Percentiles rank a stretch among this genome's conserved stretches.
phyloP scores from a whole-genome alignment of 2,329 filamentous ascomycete genomes.

The Aspergillus fumigatus region DNA sequence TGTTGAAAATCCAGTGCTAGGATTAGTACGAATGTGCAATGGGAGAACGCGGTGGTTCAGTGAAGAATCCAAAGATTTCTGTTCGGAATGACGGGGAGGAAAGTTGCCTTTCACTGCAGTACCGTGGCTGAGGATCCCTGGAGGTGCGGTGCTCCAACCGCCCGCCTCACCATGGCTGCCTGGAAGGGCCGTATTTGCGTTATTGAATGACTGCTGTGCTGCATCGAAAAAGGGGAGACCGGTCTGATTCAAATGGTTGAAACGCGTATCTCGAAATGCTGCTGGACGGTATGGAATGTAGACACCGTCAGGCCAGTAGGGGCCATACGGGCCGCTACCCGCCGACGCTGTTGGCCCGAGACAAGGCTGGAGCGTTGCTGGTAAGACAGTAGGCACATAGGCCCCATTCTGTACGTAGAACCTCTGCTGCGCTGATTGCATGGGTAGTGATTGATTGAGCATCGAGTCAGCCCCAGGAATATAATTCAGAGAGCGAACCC shows the following conservation, averaged over 20 bases:
- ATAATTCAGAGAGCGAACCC: slow-evolving; percentile 42
- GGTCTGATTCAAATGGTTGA: slow-evolving; percentile 21
- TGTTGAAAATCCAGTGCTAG: slow-evolving; percentile 16
- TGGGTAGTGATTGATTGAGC: slow-evolving; percentile 52
- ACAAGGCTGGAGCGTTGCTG: slow-evolving; percentile 55
- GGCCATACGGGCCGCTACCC: slow-evolving; percentile 54
- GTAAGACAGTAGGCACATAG: slow-evolving; percentile 55
- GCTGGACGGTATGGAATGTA: slow-evolving; percentile 58
- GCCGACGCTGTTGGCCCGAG: slow-evolving; percentile 56
- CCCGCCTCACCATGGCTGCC: slow-evolving; percentile 22
- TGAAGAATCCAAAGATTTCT: slow-evolving; percentile 24
- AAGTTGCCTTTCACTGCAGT: slow-evolving; percentile 31
- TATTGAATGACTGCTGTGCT: slow-evolving; percentile 23
- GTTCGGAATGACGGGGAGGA: slow-evolving; percentile 35
- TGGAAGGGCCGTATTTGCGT: slow-evolving; percentile 22
- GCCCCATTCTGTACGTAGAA: slow-evolving; percentile 44
- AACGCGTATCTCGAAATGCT: slow-evolving; percentile 52
- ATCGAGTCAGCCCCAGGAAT: slow-evolving; percentile 57
- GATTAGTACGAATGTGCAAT: slow-evolving; percentile 23
- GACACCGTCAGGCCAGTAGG: slow-evolving; percentile 61
- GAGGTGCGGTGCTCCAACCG: slow-evolving; percentile 29
- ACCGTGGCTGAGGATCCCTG: slow-evolving; percentile 25
- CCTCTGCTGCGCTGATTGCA: slow-evolving; percentile 37
- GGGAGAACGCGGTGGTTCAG: slow-evolving; percentile 25
- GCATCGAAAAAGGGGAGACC: slow-evolving; percentile 26